These are phyloP conservation scores for Candida smagusa DNA, from an alignment of 1,139 yeast genomes.

Conservation along the genomic window DNA sequence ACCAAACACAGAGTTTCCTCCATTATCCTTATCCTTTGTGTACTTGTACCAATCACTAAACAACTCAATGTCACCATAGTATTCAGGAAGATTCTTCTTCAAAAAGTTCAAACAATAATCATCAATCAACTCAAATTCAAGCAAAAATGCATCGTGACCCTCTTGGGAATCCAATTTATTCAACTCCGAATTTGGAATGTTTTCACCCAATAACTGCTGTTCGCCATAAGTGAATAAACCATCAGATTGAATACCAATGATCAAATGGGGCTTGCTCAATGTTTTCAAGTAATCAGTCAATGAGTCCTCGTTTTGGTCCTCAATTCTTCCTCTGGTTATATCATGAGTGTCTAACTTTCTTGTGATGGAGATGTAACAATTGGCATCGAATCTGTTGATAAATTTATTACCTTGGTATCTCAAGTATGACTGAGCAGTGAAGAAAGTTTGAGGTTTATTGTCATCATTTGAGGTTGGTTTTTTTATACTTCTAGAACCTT, in stretches of 20 bases:
- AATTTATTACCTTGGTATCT: slow-evolving; percentile 93
- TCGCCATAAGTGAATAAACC: slow-evolving; percentile 91
- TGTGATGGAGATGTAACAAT: slow-evolving; percentile 91
- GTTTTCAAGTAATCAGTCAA: slow-evolving; percentile 44
- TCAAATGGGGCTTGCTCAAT: slow-evolving; percentile 69
- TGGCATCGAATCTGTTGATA: slow-evolving; percentile 87
- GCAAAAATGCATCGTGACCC: slow-evolving; percentile 94
- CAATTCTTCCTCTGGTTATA: slow-evolving; percentile 71
- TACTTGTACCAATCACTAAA: slow-evolving; percentile 52
- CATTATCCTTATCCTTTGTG: slow-evolving; percentile 37
- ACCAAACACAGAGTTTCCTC: slow-evolving; percentile 81
- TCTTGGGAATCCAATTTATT: slow-evolving; percentile 86
- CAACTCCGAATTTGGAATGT: slow-evolving; percentile 67
- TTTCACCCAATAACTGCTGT: slow-evolving; percentile 76
- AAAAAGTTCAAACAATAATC: slow-evolving; percentile 66
- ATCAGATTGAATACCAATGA: slow-evolving; percentile 88
- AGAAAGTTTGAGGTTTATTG: slow-evolving; percentile 71
- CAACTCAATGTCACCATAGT: slow-evolving; percentile 49
- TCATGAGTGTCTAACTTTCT: slow-evolving; percentile 95
- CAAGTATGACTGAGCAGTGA: slow-evolving; percentile 91
- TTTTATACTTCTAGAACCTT: slow-evolving; percentile 28
- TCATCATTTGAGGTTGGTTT: slow-evolving; percentile 4
- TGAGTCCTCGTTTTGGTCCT: slow-evolving; percentile 32
- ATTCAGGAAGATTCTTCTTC: slow-evolving; percentile 51
- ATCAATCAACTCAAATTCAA: slow-evolving; percentile 85